Evolutionary conservation across 2,329 filamentous ascomycete species (phyloP), one percentile per base, ranked within the genome.

Genomic region (Aspergillus ustus): DNA sequence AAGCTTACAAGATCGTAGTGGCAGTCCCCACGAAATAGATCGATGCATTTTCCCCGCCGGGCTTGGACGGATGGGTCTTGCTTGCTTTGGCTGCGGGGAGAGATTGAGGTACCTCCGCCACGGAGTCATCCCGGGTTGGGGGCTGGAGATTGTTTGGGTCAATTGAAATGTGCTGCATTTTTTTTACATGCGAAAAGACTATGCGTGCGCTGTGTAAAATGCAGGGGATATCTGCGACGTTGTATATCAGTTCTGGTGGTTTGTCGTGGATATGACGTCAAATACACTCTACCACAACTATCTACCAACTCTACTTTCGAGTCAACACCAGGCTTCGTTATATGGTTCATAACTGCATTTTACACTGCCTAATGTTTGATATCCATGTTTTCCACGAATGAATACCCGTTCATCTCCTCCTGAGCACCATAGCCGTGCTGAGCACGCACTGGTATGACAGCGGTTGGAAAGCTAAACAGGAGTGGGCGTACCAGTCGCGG

Each of bases 41-140:
- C 3, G 72, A 73, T 37, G 73, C 78, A 68, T 79, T 77, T 48
- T 76, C 73, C 0, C 63, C 64, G 7, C 69, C 73, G 17, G 62
- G 22, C 17, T 63, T 68, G 2, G 72, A 70, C 1, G 82, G 81
- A 66, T 82, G 78, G 4, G 78, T 55, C 61, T 81, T 81, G 49
- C 74, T 80, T 50, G 77, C 73, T 64, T 80, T 82, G n/a, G 81
- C 75, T 8, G 72, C 64, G 7, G 82, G 81, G 0, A 83, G 69
- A 8, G 69, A 64, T 15, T 68, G 57, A 2, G 80, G 74, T 4
- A 76, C 62, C 9, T 63, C 20, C 15, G 60, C 57, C 1, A 66
- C 56, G 15, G 71, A 65, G 6, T 76, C 61, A 59, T 81, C 74
- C 31, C 78, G 75, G 2, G 77, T 80, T 5, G 81, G 79, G 4